Percentiles rank a stretch among this genome's conserved stretches.
Evolutionary conservation across 1,139 yeast genomes (phyloP).

Genomic region (Meyerozyma guilliermondii): DNA sequence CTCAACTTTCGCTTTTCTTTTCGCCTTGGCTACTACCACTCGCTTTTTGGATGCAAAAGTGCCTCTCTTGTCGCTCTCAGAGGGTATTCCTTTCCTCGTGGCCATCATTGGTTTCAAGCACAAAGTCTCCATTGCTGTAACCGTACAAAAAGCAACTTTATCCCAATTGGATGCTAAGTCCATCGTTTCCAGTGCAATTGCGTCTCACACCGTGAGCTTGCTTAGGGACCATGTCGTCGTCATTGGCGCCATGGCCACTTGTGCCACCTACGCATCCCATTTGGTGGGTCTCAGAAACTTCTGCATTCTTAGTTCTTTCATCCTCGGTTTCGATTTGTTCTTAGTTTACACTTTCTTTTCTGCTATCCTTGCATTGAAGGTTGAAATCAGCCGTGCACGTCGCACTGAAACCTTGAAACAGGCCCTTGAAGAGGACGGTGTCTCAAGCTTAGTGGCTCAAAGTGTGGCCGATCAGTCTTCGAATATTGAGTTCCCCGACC

Average conservation of each 20-base stretch:
- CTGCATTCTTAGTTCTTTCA: conserved; percentile 71
- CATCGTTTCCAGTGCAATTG: conserved; percentile 55
- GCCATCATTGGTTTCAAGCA: conserved; percentile 92
- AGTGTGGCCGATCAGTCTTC: conserved; percentile 60
- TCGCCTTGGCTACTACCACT: conserved; percentile 67
- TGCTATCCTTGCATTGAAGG: conserved; percentile 80
- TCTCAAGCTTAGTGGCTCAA: conserved; percentile 62
- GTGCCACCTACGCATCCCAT: conserved; percentile 66
- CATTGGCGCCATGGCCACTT: conserved; percentile 63
- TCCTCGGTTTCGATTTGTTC: conserved; percentile 67
- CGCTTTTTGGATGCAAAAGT: conserved; percentile 50
- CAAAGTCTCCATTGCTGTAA: conserved; percentile 70
- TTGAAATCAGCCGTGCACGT: conserved; percentile 86
- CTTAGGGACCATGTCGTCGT: conserved; percentile 79
- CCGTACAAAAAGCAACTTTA: conserved; percentile 43
- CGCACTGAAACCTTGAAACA: conserved; percentile 75
- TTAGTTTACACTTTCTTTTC: conserved; percentile 80
- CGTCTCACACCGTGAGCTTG: conserved; percentile 62
- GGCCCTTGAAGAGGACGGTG: conserved; percentile 92
- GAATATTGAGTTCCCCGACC: conserved; percentile 36
- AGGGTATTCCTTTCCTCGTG: conserved; percentile 91
- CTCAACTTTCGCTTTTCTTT: conserved; percentile 79
- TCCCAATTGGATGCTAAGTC: conserved; percentile 37
- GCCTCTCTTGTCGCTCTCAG: conserved; percentile 73
- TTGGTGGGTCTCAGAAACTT: conserved; percentile 78